Conservation (phyloP, 345 rosid genomes). For the Conringia planisiliqua region DNA sequence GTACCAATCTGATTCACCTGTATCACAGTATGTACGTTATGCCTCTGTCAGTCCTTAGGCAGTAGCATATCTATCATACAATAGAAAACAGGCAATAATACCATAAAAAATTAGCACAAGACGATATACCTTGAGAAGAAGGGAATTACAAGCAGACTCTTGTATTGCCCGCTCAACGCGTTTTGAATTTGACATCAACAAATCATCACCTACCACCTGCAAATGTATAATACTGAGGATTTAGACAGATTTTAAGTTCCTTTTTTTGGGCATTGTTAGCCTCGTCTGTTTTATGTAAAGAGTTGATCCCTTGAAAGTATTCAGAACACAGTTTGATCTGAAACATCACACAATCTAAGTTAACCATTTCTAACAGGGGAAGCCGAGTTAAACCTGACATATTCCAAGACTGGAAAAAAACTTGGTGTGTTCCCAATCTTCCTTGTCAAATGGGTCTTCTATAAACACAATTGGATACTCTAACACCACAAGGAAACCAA, state of each 20-base stretch:
- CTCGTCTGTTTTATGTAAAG: neutral
- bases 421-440: conserved; percentile 94
- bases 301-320: neutral
- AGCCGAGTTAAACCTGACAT: conserved; percentile 69
- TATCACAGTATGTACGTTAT: conserved; percentile 3
- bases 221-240: conserved; percentile 16
- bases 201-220: conserved; percentile 92
- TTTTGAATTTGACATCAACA: conserved; percentile 82
- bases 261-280: neutral
- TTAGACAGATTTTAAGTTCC: neutral
- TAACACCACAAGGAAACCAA: conserved; percentile 31
- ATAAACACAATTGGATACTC: conserved; percentile 84
- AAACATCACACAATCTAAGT: neutral
- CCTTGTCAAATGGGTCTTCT: conserved; percentile 98
- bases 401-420: conserved; percentile 67
- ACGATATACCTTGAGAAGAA: conserved; percentile 78
- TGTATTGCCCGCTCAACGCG: conserved; percentile 74
- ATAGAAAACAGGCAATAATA: neutral
- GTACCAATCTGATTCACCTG: conserved; percentile 98
- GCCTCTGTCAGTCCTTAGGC: neutral
- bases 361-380: conserved; percentile 5
- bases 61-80: neutral
- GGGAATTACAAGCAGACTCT: conserved; percentile 83
- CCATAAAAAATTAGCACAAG: neutral
- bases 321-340: neutral